Evolutionary conservation across 1,284 basidiomycete species (phyloP).

Genomic region (Anthracocystis setariae): DNA sequence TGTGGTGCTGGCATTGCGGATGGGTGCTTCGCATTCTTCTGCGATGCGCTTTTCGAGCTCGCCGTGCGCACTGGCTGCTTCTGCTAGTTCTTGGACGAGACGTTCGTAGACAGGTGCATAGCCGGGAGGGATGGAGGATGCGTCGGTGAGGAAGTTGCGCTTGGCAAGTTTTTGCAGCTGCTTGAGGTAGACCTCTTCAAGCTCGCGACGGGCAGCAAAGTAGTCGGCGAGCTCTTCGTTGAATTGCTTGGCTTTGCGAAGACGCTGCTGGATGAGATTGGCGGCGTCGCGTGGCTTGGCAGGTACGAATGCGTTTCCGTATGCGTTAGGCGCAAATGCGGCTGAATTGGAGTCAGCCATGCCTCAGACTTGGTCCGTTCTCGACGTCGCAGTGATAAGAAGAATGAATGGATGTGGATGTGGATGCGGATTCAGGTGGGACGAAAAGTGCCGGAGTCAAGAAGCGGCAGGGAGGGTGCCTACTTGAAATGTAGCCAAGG

Average conservation of each 20-base stretch:
- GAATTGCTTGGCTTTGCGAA: slow-evolving; percentile 59
- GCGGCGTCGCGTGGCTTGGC: slow-evolving; percentile 41
- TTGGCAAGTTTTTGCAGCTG: slow-evolving; percentile 70
- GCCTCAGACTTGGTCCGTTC: neutral
- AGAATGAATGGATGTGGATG: neutral
- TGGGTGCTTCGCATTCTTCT: slow-evolving; percentile 64
- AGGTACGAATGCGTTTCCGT: slow-evolving; percentile 50
- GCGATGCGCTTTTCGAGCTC: slow-evolving; percentile 62
- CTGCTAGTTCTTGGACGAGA: slow-evolving; percentile 62
- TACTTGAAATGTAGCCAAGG: neutral
- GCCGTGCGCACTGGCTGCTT: slow-evolving; percentile 59
- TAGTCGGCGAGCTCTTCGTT: slow-evolving; percentile 69
- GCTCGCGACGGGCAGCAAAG: slow-evolving; percentile 70
- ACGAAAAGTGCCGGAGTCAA: neutral
- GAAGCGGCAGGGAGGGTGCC: neutral
- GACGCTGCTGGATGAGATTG: slow-evolving; percentile 39
- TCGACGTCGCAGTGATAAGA: neutral
- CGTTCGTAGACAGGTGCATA: slow-evolving; percentile 64
- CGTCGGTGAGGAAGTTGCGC: slow-evolving; percentile 65
- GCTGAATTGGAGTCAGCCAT: slow-evolving; percentile 38
- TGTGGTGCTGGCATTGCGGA: slow-evolving; percentile 57
- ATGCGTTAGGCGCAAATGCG: slow-evolving; percentile 47
- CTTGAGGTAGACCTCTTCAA: slow-evolving; percentile 71
- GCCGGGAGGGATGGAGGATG: slow-evolving; percentile 56
- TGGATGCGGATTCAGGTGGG: neutral